Conservation (phyloP, 1,284 basidiomycete genomes). For the Anthracocystis walkeri region DNA sequence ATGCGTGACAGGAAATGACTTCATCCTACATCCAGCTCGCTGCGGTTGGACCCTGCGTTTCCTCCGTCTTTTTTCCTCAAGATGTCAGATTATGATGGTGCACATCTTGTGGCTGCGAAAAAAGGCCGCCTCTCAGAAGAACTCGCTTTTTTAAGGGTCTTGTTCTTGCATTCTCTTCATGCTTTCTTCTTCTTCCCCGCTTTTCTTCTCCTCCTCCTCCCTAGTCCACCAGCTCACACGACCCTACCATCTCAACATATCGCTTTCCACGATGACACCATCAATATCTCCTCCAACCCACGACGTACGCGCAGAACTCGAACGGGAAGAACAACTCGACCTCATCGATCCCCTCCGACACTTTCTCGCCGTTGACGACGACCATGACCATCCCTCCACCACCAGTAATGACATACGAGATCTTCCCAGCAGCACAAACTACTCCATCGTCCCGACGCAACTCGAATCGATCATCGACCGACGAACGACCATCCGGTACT, state of each 20-base stretch:
- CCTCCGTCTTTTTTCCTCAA: no score
- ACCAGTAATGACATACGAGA: conserved; percentile 15
- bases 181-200: background rate
- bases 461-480: conserved; percentile 72
- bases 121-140: background rate
- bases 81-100: background rate
- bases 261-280: background rate
- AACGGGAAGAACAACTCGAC: conserved; percentile 73
- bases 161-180: background rate
- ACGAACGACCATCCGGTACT: conserved; percentile 56
- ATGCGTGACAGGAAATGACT: background rate
- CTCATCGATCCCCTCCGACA: conserved; percentile 76
- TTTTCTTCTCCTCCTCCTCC: background rate
- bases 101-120: background rate
- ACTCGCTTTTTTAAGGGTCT: conserved; percentile 2
- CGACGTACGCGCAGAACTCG: conserved; percentile 21
- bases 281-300: background rate
- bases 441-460: conserved; percentile 74
- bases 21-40: conserved; percentile 1
- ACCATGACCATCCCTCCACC: background rate
- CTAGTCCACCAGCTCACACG: background rate
- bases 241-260: background rate
- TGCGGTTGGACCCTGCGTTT: conserved; percentile 6
- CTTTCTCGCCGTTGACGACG: conserved; percentile 71
- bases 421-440: conserved; percentile 17